Evolutionary conservation across 2,329 filamentous ascomycete species (phyloP).

Genomic region (Fusarium concolor): DNA sequence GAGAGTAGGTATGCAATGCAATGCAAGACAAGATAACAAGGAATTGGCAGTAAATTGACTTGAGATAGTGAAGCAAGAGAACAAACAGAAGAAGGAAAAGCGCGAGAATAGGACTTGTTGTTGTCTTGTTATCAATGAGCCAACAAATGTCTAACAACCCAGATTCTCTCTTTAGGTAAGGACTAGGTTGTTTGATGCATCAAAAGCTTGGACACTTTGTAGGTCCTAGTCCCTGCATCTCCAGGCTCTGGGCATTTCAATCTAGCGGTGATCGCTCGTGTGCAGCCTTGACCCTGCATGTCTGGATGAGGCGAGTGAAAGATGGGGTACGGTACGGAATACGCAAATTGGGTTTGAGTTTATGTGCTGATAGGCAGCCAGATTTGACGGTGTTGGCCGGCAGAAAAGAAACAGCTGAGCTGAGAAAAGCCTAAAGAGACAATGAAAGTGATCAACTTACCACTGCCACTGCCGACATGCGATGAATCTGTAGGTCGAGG

Average conservation of each 20-base stretch:
- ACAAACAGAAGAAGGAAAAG: neutral
- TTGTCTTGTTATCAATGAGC: neutral
- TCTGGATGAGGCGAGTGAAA: slow-evolving; percentile 3
- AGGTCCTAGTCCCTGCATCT: slow-evolving; percentile 36
- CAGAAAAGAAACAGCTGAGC: neutral
- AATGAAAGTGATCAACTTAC: slow-evolving; percentile 9
- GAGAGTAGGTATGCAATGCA: slow-evolving; percentile 8
- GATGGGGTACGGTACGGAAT: slow-evolving; percentile 2
- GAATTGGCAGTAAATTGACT: slow-evolving; percentile 20
- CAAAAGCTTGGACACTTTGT: slow-evolving; percentile 34
- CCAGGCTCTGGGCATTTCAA: slow-evolving; percentile 32
- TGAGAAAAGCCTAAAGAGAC: neutral
- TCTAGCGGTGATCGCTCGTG: slow-evolving; percentile 37
- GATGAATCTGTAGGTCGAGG: neutral
- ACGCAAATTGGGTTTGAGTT: slow-evolving; percentile 2
- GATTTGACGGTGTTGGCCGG: slow-evolving; percentile 2
- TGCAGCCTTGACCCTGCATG: slow-evolving; percentile 37
- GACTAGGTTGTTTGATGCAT: slow-evolving; percentile 24
- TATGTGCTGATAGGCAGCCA: slow-evolving; percentile 1
- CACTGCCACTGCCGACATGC: slow-evolving; percentile 1
- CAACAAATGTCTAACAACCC: slow-evolving; percentile 4
- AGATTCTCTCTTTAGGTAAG: slow-evolving; percentile 5
- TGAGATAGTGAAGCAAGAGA: slow-evolving; percentile 8
- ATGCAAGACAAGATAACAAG: neutral
- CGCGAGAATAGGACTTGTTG: neutral